These are phyloP conservation scores for Stagonosporopsis vannaccii DNA, from an alignment of 2,329 filamentous ascomycete genomes.

Conservation along the genomic window DNA sequence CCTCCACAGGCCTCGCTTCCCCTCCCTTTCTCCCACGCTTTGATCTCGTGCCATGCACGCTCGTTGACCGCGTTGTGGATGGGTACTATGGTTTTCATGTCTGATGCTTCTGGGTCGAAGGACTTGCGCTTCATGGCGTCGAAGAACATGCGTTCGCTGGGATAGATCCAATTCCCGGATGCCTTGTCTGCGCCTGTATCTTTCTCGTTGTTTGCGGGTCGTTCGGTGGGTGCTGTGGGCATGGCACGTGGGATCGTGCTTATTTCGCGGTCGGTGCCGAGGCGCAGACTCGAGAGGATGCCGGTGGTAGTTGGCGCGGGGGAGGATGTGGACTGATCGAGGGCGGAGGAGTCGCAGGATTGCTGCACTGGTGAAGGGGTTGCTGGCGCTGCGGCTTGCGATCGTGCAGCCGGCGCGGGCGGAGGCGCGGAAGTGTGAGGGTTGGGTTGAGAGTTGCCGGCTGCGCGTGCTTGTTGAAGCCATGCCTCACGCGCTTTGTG, in stretches of 20 bases:
- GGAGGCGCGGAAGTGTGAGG: slow-evolving; percentile 27
- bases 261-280: slow-evolving; percentile 56
- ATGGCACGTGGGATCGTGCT: slow-evolving; percentile 47
- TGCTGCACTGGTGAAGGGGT: slow-evolving; percentile 29
- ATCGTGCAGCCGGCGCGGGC: slow-evolving; percentile 4
- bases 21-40: slow-evolving; percentile 79
- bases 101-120: slow-evolving; percentile 71
- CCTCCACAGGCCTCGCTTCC: slow-evolving; percentile 72
- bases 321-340: slow-evolving; percentile 41
- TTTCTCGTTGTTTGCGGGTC: slow-evolving; percentile 75
- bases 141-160: slow-evolving; percentile 97
- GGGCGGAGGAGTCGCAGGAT: slow-evolving; percentile 50
- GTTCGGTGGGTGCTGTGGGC: slow-evolving; percentile 38
- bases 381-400: slow-evolving; percentile 24
- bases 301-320: slow-evolving; percentile 25
- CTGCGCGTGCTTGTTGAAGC: slow-evolving; percentile 72
- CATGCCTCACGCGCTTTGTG: slow-evolving; percentile 87
- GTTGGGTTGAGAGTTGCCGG: slow-evolving; percentile 32
- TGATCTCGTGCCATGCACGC: slow-evolving; percentile 91
- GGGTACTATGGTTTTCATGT: slow-evolving; percentile 92
- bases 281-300: slow-evolving; percentile 42
- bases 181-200: slow-evolving; percentile 70
- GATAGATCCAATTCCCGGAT: slow-evolving; percentile 95
- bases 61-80: slow-evolving; percentile 99
- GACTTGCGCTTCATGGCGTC: slow-evolving; percentile 94